Base-by-base conservation (phyloP, 371 early-diverging fungal species). In the Phascolomyces articulosus region DNA sequence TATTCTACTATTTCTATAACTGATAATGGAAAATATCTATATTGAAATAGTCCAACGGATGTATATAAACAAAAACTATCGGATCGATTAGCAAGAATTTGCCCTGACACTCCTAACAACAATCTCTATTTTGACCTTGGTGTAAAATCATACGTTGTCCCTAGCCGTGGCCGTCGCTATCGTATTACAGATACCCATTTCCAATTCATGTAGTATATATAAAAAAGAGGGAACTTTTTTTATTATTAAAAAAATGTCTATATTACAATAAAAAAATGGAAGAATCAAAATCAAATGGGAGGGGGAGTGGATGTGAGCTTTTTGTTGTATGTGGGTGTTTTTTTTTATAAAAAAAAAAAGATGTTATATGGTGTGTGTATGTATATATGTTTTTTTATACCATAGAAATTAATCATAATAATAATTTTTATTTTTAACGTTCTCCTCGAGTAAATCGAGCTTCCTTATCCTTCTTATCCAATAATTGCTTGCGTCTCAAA, bases 401-500 rank as follows among this genome's bases (percentile, higher is more conserved):
- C n/a, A n/a, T n/a, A n/a, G n/a, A n/a, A n/a, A n/a, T n/a, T n/a
- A n/a, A n/a, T n/a, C n/a, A n/a, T n/a, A n/a, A 55, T 15, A 55
- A 6, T 29, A 3, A 29, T 18, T 55, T 56, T n/a, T 31, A 23
- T 24, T n/a, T 21, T 57, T 40, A 20, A 21, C 23, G 24, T 57
- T 31, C 40, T 20, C 40, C 40, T 16, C 40, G 40, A 21, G n/a
- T 40, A 20, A 56, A 27, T 57, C 40, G 34, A 57, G 29, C 15
- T 40, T 57, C 40, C 27, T 44, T 60, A 23, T 54, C 31, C 24
- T 49, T 44, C 21, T 56, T 55, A 40, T 63, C 63, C 18, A 63
- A 31, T 38, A 62, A 47, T 15, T 76, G 71, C 23, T 79, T 79
- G 58, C 85, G 76, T 55, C 73, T 69, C 57, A 77, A 58, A 10